Percentiles rank a stretch among this genome's conserved stretches.
Evolutionary conservation across 1,139 yeast species (phyloP).

Genomic region (Pichiaceae sp.): DNA sequence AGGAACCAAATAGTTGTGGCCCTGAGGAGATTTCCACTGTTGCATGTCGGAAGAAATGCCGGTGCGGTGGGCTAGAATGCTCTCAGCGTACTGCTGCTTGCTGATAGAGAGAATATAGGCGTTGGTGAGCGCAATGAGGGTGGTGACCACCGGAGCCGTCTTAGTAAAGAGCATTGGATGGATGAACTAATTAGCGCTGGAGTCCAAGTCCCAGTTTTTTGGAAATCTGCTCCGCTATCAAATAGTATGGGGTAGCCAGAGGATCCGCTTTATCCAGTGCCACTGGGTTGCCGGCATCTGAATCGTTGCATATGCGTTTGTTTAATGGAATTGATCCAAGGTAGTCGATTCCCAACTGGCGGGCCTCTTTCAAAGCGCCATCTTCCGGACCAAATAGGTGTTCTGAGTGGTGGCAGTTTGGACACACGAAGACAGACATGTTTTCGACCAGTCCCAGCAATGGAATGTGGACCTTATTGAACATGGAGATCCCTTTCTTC

Average conservation of each 20-base stretch:
- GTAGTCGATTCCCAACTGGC: slow-evolving; percentile 38
- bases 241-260: slow-evolving; percentile 32
- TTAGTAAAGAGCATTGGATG: too few species aligned
- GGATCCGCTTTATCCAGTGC: slow-evolving; percentile 37
- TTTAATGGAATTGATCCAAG: slow-evolving; percentile 65
- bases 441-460: slow-evolving; percentile 72
- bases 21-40: slow-evolving; percentile 20
- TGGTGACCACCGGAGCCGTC: neutral
- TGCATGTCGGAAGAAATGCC: slow-evolving; percentile 11
- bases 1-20: slow-evolving; percentile 18
- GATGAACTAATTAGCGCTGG: too few species aligned
- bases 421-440: slow-evolving; percentile 73
- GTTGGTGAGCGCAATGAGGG: neutral
- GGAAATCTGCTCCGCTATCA: slow-evolving; percentile 33
- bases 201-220: too few species aligned
- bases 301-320: slow-evolving; percentile 49
- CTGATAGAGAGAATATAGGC: neutral
- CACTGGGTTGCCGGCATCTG: slow-evolving; percentile 62
- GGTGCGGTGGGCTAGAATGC: slow-evolving; percentile 3
- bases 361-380: slow-evolving; percentile 56
- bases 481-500: slow-evolving; percentile 74
- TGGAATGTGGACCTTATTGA: slow-evolving; percentile 66
- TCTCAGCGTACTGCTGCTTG: neutral
- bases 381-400: slow-evolving; percentile 65
- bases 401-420: slow-evolving; percentile 64